A percentile compares a stretch with the other conserved stretches of the same genome.
Conservation (phyloP, 306 rosid genomes). For the Neltuma alba region DNA sequence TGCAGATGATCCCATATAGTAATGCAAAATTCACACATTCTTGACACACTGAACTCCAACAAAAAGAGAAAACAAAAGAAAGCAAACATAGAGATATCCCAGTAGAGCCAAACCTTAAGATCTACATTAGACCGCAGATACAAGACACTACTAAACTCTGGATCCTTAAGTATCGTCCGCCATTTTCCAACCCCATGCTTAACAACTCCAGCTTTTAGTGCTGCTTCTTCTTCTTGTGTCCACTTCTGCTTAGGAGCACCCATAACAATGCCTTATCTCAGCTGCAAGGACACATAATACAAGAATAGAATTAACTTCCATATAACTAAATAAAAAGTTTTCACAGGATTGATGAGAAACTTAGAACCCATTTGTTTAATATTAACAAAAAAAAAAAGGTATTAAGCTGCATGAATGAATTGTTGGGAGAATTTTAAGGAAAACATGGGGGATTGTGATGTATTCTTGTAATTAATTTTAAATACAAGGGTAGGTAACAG, state of each 20-base stretch:
- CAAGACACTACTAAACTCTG: slow-evolving; percentile 76
- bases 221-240: slow-evolving; percentile 91
- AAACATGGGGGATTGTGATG: no score
- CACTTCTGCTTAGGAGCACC: slow-evolving; percentile 99
- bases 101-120: slow-evolving; percentile 74
- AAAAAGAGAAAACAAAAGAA: slow-evolving; percentile 15
- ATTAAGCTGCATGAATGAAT: neutral
- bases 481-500: no score
- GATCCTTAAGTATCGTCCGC: slow-evolving; percentile 96
- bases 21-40: slow-evolving; percentile 12
- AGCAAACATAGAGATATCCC: neutral
- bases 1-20: slow-evolving; percentile 20
- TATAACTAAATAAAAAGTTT: slow-evolving; percentile 15
- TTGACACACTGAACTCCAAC: slow-evolving; percentile 15
- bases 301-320: slow-evolving; percentile 14
- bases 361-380: neutral
- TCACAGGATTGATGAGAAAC: neutral
- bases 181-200: slow-evolving; percentile 98
- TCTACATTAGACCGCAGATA: slow-evolving; percentile 94
- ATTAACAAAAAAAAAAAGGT: no score
- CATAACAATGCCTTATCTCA: slow-evolving; percentile 51
- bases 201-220: slow-evolving; percentile 94
- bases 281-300: slow-evolving; percentile 37
- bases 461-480: no score
- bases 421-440: no score